Base-by-base conservation (phyloP, 73 alveolate genomes). In the Tetrahymena elliotti region DNA sequence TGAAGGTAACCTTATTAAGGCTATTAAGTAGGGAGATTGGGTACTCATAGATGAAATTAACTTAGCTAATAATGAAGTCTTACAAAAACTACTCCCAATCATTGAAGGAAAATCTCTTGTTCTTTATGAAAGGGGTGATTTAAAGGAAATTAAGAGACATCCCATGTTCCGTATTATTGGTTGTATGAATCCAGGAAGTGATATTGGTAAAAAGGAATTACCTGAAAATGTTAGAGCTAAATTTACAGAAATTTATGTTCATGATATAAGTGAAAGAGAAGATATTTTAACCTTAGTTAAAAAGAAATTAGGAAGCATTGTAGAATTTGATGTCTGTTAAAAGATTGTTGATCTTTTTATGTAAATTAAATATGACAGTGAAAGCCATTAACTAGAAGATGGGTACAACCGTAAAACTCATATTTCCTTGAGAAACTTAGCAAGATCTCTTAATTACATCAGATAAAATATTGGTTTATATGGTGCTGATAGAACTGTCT, bases 181-280 rank as follows among this genome's bases (percentile, higher is more conserved):
- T 94, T 98, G 99, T 97, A 99, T 99, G 99, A 99, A 99, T 93
- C 99, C 99, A 47, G 97, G 96, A n/a, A 82, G 94, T 53, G 97
- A 98, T 84, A 98, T 97, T 38, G 99, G 99, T 40, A 98, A 98
- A 97, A 98, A 98, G 95, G 96, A 98, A 84, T 95, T 98, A 47
- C 98, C 99, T 41, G 93, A 96, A 40, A 97, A 96, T 94, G 95
- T 98, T 38, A 97, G 99, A 52, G 98, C 98, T 82, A 98, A 98
- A 93, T 97, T 99, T 94, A 99, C 99, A 84, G 99, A 99, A 93
- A 96, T 99, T 38, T 97, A 96, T 95, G 99, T 99, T 13, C 99
- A 98, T 53, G 99, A 99, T 95, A 95, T 99, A 27, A 94, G 97
- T 83, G 96, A 98, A 54, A 94, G 94, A 68, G 97, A 94, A 47